Base-by-base conservation (phyloP, 2,329 filamentous ascomycete species). In the Aureobasidium sp. region DNA sequence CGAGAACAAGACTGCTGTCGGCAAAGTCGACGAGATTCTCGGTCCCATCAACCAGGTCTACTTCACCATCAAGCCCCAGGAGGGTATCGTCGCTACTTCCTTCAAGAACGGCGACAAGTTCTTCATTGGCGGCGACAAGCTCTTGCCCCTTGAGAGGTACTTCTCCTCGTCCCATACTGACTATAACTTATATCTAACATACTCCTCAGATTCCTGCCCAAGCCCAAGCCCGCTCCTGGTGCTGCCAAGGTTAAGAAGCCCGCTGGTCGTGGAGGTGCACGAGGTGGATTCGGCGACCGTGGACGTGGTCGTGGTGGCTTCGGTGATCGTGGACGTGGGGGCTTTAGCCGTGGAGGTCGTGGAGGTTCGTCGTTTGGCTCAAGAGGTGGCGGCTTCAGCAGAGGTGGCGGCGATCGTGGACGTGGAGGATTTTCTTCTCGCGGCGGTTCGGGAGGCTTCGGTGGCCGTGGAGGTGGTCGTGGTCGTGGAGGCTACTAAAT, bases 41-140 rank as follows among this genome's bases (percentile, higher is more conserved):
- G 96, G 96, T 66, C 95, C 96, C 70, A 93, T 99, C 82, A 98
- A 97, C 87, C 92, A 98, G 82, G 93, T 98, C 75, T 97, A 92
- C 86, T 99, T 99, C 87, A 98, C 95, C 75, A 92, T 99, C 81
- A 98, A 98, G 85, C 95, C 95, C 64, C 91, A 94, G 78, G 95
- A 98, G 79, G 96, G 96, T 74, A 98, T 99, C 79, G 93, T 97
- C 81, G 94, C 96, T 69, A 89, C 91, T 67, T 96, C 93, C 47
- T 99, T 98, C 90, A 97, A 98, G 86, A 83, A 91, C 69, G 96
- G 96, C 78, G 96, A 98, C 87, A 97, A 97, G 84, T 97, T 99
- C 84, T 99, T 91, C 86, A 97, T 98, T 69, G 93, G 91, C 73
- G 89, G 91, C 76, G 96, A 98, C 84, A 99, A 98, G 87, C 89